Evolutionary conservation across 257 asterid species (phyloP).

Genomic region (Rubia yunnanensis): DNA sequence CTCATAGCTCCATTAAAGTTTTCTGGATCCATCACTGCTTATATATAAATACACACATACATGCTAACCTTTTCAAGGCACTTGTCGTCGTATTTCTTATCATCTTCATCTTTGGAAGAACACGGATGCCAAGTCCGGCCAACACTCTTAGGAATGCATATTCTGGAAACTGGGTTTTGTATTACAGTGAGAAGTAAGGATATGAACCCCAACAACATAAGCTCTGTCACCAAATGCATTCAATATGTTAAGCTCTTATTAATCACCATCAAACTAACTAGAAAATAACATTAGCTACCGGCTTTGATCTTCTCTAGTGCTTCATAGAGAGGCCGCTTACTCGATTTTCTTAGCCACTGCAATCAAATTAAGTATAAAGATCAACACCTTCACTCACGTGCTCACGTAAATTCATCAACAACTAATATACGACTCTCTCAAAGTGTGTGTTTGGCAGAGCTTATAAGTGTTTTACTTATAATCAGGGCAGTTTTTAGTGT

Average conservation of each 20-base stretch:
- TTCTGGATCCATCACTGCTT: not conserved
- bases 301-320: conserved; percentile 31
- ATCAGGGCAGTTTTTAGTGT: too few relatives aligned
- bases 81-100: not conserved
- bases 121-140: conserved; percentile 26
- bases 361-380: not conserved
- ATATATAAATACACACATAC: too few relatives aligned
- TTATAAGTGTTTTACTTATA: too few relatives aligned
- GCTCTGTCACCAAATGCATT: conserved; percentile 9
- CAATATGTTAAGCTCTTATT: too few relatives aligned
- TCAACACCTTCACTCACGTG: not conserved
- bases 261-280: too few relatives aligned
- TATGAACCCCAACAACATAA: conserved; percentile 28
- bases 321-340: conserved; percentile 18
- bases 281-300: conserved; percentile 4
- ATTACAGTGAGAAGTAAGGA: conserved; percentile 21
- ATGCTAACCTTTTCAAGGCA: conserved; percentile 9
- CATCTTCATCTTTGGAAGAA: not conserved
- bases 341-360: conserved; percentile 24
- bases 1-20: too few relatives aligned
- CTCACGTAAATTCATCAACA: too few relatives aligned
- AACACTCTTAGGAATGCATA: conserved; percentile 21
- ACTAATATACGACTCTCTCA: too few relatives aligned
- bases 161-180: conserved; percentile 16
- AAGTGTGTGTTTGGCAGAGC: too few relatives aligned